Evolutionary conservation across 2,329 filamentous ascomycete genomes (phyloP).

Genomic region (Pyricularia grisea): DNA sequence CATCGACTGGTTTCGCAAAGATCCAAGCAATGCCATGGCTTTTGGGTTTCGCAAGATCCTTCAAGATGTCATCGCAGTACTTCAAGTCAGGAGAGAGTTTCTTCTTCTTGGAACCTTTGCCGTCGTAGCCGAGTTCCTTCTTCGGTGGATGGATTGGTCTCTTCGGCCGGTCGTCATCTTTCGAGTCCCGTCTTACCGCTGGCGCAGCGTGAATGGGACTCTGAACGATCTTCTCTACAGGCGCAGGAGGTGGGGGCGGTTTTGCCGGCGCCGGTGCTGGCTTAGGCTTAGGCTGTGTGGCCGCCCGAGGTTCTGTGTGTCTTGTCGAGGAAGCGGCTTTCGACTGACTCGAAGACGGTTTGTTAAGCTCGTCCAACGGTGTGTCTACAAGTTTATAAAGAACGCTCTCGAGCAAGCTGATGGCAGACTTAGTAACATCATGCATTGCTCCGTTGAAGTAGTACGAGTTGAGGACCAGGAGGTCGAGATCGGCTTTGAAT

Average conservation of each 20-base stretch:
- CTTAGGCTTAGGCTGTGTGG: slow-evolving; percentile 23
- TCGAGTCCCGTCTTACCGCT: slow-evolving; percentile 74
- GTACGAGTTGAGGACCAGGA: slow-evolving; percentile 71
- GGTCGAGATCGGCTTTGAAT: slow-evolving; percentile 64
- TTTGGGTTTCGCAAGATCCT: slow-evolving; percentile 67
- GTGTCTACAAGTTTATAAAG: slow-evolving; percentile 35
- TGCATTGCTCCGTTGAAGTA: slow-evolving; percentile 78
- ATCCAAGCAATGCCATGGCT: slow-evolving; percentile 58
- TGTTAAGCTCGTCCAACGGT: slow-evolving; percentile 31
- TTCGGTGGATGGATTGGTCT: slow-evolving; percentile 89
- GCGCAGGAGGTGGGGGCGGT: slow-evolving; percentile 9
- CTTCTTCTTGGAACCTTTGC: slow-evolving; percentile 83
- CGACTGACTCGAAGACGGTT: slow-evolving; percentile 21
- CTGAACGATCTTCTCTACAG: slow-evolving; percentile 22
- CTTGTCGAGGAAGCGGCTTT: slow-evolving; percentile 44
- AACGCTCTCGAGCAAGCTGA: slow-evolving; percentile 45
- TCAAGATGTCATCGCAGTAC: slow-evolving; percentile 76
- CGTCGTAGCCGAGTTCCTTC: slow-evolving; percentile 78
- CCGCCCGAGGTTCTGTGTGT: slow-evolving; percentile 33
- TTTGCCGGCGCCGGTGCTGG: slow-evolving; percentile 16
- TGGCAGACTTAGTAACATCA: slow-evolving; percentile 52
- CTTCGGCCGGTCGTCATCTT: slow-evolving; percentile 72
- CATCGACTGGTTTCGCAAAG: slow-evolving; percentile 81
- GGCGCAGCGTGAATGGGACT: slow-evolving; percentile 52
- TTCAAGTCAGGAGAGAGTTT: slow-evolving; percentile 80